Evolutionary conservation across 2,329 filamentous ascomycete species (phyloP).

Genomic region (Xylaria sp.): DNA sequence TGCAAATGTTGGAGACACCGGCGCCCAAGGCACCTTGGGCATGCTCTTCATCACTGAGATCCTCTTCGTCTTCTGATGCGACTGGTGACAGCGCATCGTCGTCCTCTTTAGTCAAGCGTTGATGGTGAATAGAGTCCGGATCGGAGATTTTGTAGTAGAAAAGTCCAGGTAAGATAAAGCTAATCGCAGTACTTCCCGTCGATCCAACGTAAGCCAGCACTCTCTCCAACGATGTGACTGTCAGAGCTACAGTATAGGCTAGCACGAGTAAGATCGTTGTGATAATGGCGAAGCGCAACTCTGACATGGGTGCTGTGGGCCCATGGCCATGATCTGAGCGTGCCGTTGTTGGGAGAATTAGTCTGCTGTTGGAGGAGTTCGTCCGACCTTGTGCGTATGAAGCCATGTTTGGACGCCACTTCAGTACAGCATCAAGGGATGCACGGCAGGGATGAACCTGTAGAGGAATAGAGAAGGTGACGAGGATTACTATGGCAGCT

Average conservation of each 20-base stretch:
- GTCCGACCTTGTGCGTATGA: slow-evolving; percentile 37
- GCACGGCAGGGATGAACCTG: slow-evolving; percentile 95
- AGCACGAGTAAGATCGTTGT: slow-evolving; percentile 80
- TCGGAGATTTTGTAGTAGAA: slow-evolving; percentile 99
- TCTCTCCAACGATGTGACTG: slow-evolving; percentile 80
- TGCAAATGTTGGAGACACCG: slow-evolving; percentile 43
- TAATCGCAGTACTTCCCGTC: slow-evolving; percentile 91
- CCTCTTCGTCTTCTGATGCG: slow-evolving; percentile 37
- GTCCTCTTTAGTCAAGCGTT: slow-evolving; percentile 82
- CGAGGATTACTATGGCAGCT: slow-evolving; percentile 89
- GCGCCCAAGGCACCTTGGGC: slow-evolving; percentile 39
- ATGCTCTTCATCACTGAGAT: slow-evolving; percentile 15
- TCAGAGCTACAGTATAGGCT: slow-evolving; percentile 84
- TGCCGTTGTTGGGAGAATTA: slow-evolving; percentile 38
- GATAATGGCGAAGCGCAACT: slow-evolving; percentile 81
- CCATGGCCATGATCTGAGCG: slow-evolving; percentile 50
- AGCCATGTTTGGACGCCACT: slow-evolving; percentile 67
- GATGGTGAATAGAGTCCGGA: slow-evolving; percentile 80
- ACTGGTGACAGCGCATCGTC: slow-evolving; percentile 66
- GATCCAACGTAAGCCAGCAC: slow-evolving; percentile 93
- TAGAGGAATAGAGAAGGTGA: slow-evolving; percentile 92
- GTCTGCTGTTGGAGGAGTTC: slow-evolving; percentile 39
- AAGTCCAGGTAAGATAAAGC: slow-evolving; percentile 89
- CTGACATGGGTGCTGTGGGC: slow-evolving; percentile 64
- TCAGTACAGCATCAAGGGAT: slow-evolving; percentile 89